These are phyloP conservation scores for Diaporthe amygdali DNA, from an alignment of 2,329 filamentous ascomycete species.

Conservation along the genomic window DNA sequence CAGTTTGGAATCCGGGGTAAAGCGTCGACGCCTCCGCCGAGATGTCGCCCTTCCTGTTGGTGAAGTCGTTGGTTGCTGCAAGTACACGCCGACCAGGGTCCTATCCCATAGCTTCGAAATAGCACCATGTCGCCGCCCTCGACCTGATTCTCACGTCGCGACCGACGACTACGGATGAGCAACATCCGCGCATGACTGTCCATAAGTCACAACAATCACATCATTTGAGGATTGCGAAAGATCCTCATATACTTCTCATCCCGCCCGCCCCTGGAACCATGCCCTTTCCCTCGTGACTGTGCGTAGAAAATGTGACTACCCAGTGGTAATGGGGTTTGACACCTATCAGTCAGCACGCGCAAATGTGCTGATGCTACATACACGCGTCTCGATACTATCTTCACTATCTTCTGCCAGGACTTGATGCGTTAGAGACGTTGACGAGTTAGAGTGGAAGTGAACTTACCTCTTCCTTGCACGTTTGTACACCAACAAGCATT, in stretches of 20 bases:
- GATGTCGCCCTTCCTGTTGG: not conserved
- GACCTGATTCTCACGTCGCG: not conserved
- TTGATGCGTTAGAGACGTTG: not conserved
- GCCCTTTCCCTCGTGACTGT: not conserved
- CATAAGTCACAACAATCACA: not conserved
- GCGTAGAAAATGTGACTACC: no score
- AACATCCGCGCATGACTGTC: not conserved
- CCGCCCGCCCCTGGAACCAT: not conserved
- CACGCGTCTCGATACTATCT: not conserved
- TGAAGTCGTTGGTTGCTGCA: not conserved
- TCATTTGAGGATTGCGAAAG: not conserved
- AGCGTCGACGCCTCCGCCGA: not conserved
- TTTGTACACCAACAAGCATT: not conserved
- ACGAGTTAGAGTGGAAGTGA: not conserved
- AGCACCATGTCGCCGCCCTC: not conserved
- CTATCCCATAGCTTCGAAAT: not conserved
- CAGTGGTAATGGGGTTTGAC: not conserved
- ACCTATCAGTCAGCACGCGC: not conserved
- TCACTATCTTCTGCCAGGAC: not conserved
- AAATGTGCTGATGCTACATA: not conserved
- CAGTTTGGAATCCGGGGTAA: constrained; percentile 2
- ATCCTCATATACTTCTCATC: not conserved
- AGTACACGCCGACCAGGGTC: not conserved
- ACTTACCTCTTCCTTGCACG: not conserved
- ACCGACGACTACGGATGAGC: not conserved